Conservation (phyloP, 305 asterid species). For the Fraxinus nigra region DNA sequence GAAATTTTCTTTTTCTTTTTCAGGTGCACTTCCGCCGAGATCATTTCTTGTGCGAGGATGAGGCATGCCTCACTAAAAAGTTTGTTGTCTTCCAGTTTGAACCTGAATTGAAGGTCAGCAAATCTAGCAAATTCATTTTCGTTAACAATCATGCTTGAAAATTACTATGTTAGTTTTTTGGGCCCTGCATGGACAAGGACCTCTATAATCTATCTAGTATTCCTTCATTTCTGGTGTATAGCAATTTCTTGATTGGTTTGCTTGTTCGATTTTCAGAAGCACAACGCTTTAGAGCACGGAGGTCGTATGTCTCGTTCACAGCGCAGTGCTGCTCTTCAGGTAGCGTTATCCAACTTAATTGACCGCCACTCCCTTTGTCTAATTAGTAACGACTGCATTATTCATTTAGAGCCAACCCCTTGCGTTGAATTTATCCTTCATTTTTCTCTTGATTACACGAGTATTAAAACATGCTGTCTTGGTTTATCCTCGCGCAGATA, state of each 20-base stretch:
- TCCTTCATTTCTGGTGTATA: background rate
- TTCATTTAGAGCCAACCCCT: background rate
- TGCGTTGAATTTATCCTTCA: background rate
- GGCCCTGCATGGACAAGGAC: background rate
- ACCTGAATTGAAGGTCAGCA: slow-evolving; percentile 81
- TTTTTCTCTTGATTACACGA: slow-evolving; percentile 7
- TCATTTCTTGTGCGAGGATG: slow-evolving; percentile 93
- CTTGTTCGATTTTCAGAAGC: slow-evolving; percentile 59
- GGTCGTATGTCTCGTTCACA: slow-evolving; percentile 96
- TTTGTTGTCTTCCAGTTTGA: slow-evolving; percentile 79
- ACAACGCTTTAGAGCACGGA: slow-evolving; percentile 83
- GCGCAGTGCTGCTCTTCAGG: slow-evolving; percentile 99
- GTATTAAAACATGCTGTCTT: slow-evolving; percentile 8
- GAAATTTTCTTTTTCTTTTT: background rate
- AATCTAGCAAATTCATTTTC: slow-evolving; percentile 3
- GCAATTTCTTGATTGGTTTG: slow-evolving; percentile 14
- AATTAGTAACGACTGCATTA: background rate
- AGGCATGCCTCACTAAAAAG: slow-evolving; percentile 80
- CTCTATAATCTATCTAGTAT: background rate
- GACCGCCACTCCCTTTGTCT: background rate
- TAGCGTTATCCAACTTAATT: slow-evolving; percentile 27
- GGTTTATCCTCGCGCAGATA: slow-evolving; percentile 43
- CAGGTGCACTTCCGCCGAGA: slow-evolving; percentile 81
- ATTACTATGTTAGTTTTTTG: background rate
- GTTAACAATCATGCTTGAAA: background rate